These are phyloP conservation scores for Wickerhamomyces strasburgensis DNA, from an alignment of 805 yeast genomes.

Conservation along the genomic window DNA sequence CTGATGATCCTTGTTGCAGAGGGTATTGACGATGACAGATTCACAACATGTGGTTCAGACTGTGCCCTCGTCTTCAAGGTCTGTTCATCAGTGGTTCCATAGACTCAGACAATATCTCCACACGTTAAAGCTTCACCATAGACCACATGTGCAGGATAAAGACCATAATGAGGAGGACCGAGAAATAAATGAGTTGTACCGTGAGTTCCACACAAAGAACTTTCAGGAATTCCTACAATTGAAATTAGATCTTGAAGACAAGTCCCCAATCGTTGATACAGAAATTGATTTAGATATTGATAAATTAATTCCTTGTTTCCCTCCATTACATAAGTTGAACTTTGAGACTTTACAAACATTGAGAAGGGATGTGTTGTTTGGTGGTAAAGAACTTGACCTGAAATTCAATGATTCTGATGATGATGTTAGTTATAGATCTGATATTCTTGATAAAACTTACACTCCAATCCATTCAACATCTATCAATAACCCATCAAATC, in stretches of 20 bases:
- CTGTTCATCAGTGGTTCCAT: neutral
- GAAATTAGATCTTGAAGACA: neutral
- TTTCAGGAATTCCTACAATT: constrained; percentile 1
- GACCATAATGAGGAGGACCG: neutral
- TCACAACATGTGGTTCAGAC: too few species aligned
- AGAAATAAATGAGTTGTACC: neutral
- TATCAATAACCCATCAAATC: too few species aligned
- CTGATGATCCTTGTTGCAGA: neutral
- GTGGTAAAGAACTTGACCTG: too few species aligned
- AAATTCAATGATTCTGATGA: too few species aligned
- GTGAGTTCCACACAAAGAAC: constrained; percentile 4
- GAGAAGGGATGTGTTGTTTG: constrained; percentile 2
- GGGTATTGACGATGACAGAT: too few species aligned
- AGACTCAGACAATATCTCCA: neutral
- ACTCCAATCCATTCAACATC: too few species aligned
- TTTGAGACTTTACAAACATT: constrained; percentile 3
- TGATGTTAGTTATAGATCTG: too few species aligned
- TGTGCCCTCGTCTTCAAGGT: too few species aligned
- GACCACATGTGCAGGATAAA: neutral
- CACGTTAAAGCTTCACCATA: too few species aligned
- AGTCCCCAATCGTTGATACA: too few species aligned
- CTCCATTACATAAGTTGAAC: constrained; percentile 10
- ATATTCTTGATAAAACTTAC: too few species aligned
- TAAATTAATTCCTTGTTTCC: constrained; percentile 4
- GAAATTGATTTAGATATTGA: too few species aligned